phyloP scores from a whole-genome alignment of 1,139 yeast species.

The Candida gigantensis region DNA sequence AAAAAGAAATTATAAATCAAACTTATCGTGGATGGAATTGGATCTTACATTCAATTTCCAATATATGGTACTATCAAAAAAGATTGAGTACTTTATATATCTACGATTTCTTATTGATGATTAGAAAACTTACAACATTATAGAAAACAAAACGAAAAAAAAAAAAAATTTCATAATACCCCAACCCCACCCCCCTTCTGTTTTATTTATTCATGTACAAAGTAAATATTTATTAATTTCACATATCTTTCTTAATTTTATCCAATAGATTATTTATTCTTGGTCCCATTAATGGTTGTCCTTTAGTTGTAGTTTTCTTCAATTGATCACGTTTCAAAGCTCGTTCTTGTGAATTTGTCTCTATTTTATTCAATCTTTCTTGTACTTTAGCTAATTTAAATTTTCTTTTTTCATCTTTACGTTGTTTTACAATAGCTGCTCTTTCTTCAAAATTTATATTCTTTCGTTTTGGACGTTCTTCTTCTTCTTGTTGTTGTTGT shows the following conservation, averaged over 20 bases:
- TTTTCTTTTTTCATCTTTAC: conserved; percentile 41
- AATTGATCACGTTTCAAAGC: conserved; percentile 52
- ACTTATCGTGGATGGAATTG: conserved; percentile 38
- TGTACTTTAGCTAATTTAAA: conserved; percentile 29
- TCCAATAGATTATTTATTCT: conserved; percentile 77
- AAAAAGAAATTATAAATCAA: conserved; percentile 40
- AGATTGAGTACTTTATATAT: conserved; percentile 54
- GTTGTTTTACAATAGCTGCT: conserved; percentile 44
- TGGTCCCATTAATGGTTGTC: conserved; percentile 93
- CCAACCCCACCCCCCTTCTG: background rate
- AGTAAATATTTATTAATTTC: conserved; percentile 6
- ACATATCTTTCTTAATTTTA: conserved; percentile 61
- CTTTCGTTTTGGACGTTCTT: conserved; percentile 16
- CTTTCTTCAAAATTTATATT: conserved; percentile 47
- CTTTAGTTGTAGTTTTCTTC: conserved; percentile 63
- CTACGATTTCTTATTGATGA: conserved; percentile 50
- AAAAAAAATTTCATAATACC: background rate
- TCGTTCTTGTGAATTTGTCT: conserved; percentile 26
- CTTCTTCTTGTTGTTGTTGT: conserved; percentile 21
- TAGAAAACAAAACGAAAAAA: background rate
- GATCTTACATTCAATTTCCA: conserved; percentile 33
- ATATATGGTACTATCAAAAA: conserved; percentile 54
- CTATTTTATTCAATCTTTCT: conserved; percentile 24
- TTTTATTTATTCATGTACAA: conserved; percentile 3
- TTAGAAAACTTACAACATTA: conserved; percentile 17